These are phyloP conservation scores for Thalassia testudinum DNA, from an alignment of 116 monocot genomes.

Conservation along the genomic window DNA sequence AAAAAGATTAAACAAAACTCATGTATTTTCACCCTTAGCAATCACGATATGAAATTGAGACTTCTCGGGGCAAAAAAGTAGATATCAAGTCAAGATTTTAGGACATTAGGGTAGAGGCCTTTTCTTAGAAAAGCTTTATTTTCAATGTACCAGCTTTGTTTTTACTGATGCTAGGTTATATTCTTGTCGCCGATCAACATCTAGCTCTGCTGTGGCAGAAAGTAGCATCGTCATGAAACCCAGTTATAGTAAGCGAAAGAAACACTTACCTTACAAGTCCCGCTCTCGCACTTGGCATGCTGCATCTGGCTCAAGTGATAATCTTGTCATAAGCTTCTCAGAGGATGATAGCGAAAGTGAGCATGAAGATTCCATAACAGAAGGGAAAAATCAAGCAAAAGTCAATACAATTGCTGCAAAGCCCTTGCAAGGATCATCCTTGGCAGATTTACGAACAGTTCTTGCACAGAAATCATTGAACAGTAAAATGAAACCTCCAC, in stretches of 20 bases:
- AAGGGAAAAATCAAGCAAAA: background rate
- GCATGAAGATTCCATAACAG: slow-evolving; percentile 9
- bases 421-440: background rate
- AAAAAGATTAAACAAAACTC: too few relatives aligned
- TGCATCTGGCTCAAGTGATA: slow-evolving; percentile 10
- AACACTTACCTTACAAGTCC: slow-evolving; percentile 8
- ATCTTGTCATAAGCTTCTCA: slow-evolving; percentile 39
- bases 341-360: slow-evolving; percentile 23
- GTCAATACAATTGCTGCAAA: background rate
- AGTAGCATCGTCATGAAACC: too few relatives aligned
- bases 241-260: slow-evolving; percentile 1
- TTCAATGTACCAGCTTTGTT: too few relatives aligned
- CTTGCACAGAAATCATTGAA: slow-evolving; percentile 1
- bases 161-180: too few relatives aligned
- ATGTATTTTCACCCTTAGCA: too few relatives aligned
- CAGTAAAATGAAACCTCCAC: background rate
- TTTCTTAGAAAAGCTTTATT: too few relatives aligned
- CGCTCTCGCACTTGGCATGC: slow-evolving; percentile 9
- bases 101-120: too few relatives aligned
- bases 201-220: too few relatives aligned
- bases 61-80: too few relatives aligned
- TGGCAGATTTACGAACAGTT: background rate
- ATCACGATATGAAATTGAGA: too few relatives aligned
- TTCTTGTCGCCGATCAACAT: too few relatives aligned
- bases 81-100: too few relatives aligned